Evolutionary conservation across 176 grass and related monocot species (phyloP), one percentile per base, ranked within the genome.

Genomic region (Aegilops umbellulata): DNA sequence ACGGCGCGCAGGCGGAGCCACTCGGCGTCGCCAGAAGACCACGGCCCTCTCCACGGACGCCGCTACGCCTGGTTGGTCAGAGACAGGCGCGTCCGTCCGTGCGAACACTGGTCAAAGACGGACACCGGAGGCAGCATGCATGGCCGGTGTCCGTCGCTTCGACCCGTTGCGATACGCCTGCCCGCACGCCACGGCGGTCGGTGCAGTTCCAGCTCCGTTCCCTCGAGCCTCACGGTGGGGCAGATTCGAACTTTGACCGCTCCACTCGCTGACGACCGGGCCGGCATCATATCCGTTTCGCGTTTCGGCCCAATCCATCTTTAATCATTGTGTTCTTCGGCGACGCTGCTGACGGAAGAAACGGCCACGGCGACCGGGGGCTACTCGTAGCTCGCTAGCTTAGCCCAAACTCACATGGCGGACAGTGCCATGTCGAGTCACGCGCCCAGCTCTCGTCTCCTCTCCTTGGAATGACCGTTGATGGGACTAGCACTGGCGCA

Each of bases 331-430:
- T 57, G 19, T 76, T 53, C 72, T 31, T 70, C 4, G 39, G 73
- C 41, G 38, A 51, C 42, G 58, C 34, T 76, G 41, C 19, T 70
- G 65, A 31, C 10, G 46, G 1, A 63, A 41, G 65, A 39, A 53
- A 82, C 65, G 31, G 30, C 46, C 7, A n/a, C 11, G 38, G 42
- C 65, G 31, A 53, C 46, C 7, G 36, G 12, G 69, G 25, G 38
- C 44, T 27, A 49, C 66, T 4, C 2, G 2, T 71, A 39, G 65
- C 76, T 39, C 71, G 66, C 47, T 60, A 31, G 81, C 53, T n/a
- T 29, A 77, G 73, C 73, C 64, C 60, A 77, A 38, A 55, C 73
- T 83, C 79, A 70, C 88, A 71, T 86, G 83, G 76, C 89, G 72
- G 89, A 79, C 65, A 73, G 24, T 4, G 25, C 10, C 24, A 14